Base-by-base conservation (phyloP, 1,139 yeast genomes). In the Geotrichum armillariae region DNA sequence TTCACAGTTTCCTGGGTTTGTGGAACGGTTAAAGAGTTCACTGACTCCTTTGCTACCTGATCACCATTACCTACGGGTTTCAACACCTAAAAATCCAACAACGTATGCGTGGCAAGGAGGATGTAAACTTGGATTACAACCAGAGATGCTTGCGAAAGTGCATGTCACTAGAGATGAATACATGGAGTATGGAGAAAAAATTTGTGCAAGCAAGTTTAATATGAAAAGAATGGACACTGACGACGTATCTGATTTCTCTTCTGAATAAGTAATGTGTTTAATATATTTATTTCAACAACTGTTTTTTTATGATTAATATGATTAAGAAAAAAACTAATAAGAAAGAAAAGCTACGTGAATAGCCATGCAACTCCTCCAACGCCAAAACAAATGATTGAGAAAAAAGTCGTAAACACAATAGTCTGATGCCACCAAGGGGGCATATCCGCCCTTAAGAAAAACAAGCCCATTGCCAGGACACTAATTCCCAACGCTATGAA, bases 111-210 rank as follows among this genome's bases (percentile, higher is more conserved):
- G 85, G 83, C 65, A 71, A 42, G 78, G 84, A 11, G 86, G 84
- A 29, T 69, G 75, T 11, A 65, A 68, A 17, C 77, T 91, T 53
- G 77, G 82, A 18, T 64, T 68, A 1, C 75, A 77, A 36, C 80
- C 78, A 1, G 74, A 71, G 0, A 58, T 67, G 48, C 77, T 85
- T 53, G 71, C 73, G 11, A 74, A 77, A 47, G 77, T 85, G 7
- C 75, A 80, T 54, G 81, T 91, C 21, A 77, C 94, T 1, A 80
- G 82, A 55, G 80, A 82, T 54, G 97, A 91, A 50, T 91, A 90
- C 63, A 77, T 80, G 60, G 98, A 91, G 66, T 85, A 87, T 63
- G 98, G 98, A 0, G 76, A 83, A n/a, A 59, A 59, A 44, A 43
- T 61, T 1, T 66, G 68, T 45, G 40, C 58, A 7, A 47, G 52